These are phyloP conservation scores for Aureobasidium sp. DNA, from an alignment of 2,329 filamentous ascomycete species.

Conservation along the genomic window DNA sequence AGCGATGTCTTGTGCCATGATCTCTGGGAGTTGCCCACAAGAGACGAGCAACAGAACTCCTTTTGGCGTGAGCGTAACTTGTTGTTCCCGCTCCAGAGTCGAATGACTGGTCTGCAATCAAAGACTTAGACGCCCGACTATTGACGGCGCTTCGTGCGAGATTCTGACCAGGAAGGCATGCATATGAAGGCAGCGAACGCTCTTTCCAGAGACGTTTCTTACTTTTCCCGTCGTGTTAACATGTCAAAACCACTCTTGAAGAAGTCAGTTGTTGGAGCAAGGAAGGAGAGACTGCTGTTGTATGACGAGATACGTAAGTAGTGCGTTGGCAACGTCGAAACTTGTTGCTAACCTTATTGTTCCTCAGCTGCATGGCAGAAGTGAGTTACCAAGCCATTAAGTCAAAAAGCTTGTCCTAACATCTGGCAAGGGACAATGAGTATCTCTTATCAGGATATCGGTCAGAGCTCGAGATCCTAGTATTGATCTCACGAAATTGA, in stretches of 20 bases:
- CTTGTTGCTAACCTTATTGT: background rate
- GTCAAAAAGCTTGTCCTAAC: background rate
- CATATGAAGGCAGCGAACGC: background rate
- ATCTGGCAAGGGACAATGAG: constrained; percentile 9
- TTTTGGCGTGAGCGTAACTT: constrained; percentile 13
- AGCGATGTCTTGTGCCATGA: constrained; percentile 23
- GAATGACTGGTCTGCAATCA: constrained; percentile 11
- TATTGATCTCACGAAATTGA: background rate
- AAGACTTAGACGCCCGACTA: constrained; percentile 13
- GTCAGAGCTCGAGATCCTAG: background rate
- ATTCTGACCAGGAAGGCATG: background rate
- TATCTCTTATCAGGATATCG: constrained; percentile 15
- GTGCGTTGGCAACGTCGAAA: background rate
- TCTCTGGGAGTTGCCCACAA: constrained; percentile 20
- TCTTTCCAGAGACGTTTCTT: too few species aligned
- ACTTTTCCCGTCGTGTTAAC: background rate
- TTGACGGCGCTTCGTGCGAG: background rate
- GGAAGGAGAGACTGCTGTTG: background rate
- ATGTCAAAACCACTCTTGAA: background rate
- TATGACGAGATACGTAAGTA: constrained; percentile 16
- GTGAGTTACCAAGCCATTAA: background rate
- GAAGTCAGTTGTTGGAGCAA: background rate
- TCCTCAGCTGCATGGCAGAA: constrained; percentile 9
- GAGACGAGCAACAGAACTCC: constrained; percentile 16
- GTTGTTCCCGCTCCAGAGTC: constrained; percentile 8